Percentiles rank a stretch among this genome's conserved stretches.
Evolutionary conservation across 148 eudicot species (phyloP).

Genomic region (Amaranthus hypochondriacus): DNA sequence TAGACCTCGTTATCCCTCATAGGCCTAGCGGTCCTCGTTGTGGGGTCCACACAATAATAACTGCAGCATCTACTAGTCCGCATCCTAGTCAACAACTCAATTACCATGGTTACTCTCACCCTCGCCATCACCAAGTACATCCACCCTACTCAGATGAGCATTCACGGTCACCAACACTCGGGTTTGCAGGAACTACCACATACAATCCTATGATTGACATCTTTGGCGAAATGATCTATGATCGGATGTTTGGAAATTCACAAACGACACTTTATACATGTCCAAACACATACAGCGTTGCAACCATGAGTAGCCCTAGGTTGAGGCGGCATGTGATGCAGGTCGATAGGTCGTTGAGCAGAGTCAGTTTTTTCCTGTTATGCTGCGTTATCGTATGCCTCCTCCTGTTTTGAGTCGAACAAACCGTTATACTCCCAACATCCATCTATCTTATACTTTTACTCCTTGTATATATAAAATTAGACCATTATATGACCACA

Average conservation of each 20-base stretch:
- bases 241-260: conserved; percentile 56
- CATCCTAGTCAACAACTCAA: conserved; percentile 29
- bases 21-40: conserved; percentile 53
- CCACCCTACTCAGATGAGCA: conserved; percentile 17
- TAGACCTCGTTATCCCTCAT: conserved; percentile 39
- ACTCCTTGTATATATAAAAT: conserved; percentile 15
- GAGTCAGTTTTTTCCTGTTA: conserved; percentile 56
- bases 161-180: conserved; percentile 21
- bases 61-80: conserved; percentile 19
- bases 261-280: conserved; percentile 31
- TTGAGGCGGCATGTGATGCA: conserved; percentile 46
- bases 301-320: conserved; percentile 33
- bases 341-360: conserved; percentile 50
- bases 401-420: conserved; percentile 39
- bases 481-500: not conserved
- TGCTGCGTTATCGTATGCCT: conserved; percentile 58
- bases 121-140: conserved; percentile 16
- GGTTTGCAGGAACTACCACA: conserved; percentile 34
- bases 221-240: conserved; percentile 69
- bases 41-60: conserved; percentile 17
- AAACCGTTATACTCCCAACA: not conserved
- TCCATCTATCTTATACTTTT: not conserved
- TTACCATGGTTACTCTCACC: conserved; percentile 13
- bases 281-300: conserved; percentile 40
- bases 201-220: conserved; percentile 43